phyloP scores from a whole-genome alignment of 1,284 basidiomycete genomes.

The Pseudozyma pruni region DNA sequence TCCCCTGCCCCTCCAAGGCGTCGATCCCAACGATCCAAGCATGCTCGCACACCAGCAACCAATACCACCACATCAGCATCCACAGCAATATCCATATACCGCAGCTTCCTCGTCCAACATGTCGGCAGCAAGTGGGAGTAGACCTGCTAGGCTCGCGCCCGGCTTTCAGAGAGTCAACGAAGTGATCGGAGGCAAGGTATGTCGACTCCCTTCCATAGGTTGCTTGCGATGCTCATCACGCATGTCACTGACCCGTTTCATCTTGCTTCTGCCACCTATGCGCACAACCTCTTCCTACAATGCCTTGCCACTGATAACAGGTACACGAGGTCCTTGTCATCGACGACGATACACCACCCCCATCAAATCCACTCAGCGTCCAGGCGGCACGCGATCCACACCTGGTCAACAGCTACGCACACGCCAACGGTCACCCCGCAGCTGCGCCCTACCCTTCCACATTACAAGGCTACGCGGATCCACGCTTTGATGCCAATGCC shows the following conservation, averaged over 20 bases:
- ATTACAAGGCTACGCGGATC: slow-evolving; percentile 25
- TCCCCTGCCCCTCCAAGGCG: slow-evolving; percentile 20
- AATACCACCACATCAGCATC: slow-evolving; percentile 20
- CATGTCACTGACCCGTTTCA: background rate
- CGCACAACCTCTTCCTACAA: background rate
- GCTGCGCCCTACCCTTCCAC: slow-evolving; percentile 22
- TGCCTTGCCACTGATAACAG: no score
- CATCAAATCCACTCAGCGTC: slow-evolving; percentile 46
- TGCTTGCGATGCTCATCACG: background rate
- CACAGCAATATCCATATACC: slow-evolving; percentile 22
- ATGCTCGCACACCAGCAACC: slow-evolving; percentile 51
- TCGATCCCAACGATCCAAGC: slow-evolving; percentile 16
- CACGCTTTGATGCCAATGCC: slow-evolving; percentile 24
- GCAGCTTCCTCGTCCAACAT: slow-evolving; percentile 17
- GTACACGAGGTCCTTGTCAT: slow-evolving; percentile 57
- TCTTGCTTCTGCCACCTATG: background rate
- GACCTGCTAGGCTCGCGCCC: slow-evolving; percentile 22
- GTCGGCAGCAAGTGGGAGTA: slow-evolving; percentile 35
- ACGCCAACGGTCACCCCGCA: slow-evolving; percentile 31
- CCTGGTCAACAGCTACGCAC: slow-evolving; percentile 42
- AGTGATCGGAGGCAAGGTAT: slow-evolving; percentile 57
- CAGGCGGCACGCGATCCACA: slow-evolving; percentile 42
- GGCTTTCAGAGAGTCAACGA: slow-evolving; percentile 55
- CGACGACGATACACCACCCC: slow-evolving; percentile 54
- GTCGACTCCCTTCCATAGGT: background rate